Evolutionary conservation across 257 asterid species (phyloP), one percentile per base, ranked within the genome.

Genomic region (Nicotiana tomentosiformis): DNA sequence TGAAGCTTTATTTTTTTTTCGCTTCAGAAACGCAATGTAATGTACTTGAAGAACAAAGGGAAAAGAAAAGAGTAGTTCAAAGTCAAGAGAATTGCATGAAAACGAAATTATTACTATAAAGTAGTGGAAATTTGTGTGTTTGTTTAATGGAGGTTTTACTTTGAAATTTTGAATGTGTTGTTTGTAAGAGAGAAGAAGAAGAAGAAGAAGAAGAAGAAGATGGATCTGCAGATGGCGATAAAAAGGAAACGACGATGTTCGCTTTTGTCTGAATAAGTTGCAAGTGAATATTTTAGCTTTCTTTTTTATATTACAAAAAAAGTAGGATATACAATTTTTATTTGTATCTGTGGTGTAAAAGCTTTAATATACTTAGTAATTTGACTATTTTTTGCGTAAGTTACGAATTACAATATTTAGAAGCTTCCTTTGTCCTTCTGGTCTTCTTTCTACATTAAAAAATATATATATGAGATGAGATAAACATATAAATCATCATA

Each of bases 191-290:
- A 10, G 84, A 55, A 56, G 72, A 81, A 69, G 58, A 64, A 51
- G 66, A 69, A 69, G 58, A 64, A 51, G 66, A 69, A 20, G 23
- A 20, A 20, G 23, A 20, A 69, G 58, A 64, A 51, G 66, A 69
- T 69, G 82, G 87, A 74, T 81, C 85, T 67, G 83, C 3, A 76
- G 79, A 39, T 15, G 82, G 64, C 61, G 83, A 84, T 83, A 81
- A 83, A 83, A 77, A 80, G 77, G 76, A 87, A 76, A 61, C 83
- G 83, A 85, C 82, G 83, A 77, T 68, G 80, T 29, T 84, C 78
- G 37, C 86, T 77, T 83, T 66, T 81, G 78, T 81, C 83, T 51
- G 4, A 64, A 49, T 66, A n/a, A 35, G 26, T 23, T 23, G 26
- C 20, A 5, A 78, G 16, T 32, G n/a, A 78, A 9, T 78, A 37